These are phyloP conservation scores for Penicillium silybi DNA, from an alignment of 495 filamentous ascomycete genomes.

Conservation along the genomic window DNA sequence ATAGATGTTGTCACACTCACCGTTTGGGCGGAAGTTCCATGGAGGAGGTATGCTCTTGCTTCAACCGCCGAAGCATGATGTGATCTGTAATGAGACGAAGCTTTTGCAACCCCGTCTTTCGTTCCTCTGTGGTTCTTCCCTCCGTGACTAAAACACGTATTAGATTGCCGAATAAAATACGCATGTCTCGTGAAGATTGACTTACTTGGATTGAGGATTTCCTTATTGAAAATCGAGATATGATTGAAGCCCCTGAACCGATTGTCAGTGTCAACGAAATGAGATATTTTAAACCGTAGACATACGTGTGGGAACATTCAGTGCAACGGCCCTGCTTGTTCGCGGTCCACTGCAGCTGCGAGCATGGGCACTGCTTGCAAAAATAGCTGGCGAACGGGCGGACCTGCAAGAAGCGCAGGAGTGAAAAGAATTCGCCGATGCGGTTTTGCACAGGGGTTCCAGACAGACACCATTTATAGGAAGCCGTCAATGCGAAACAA, in stretches of 20 bases:
- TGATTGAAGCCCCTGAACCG: slow-evolving; percentile 70
- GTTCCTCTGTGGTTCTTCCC: slow-evolving; percentile 40
- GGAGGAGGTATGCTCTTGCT: slow-evolving; percentile 82
- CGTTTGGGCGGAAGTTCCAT: slow-evolving; percentile 97
- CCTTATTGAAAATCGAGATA: slow-evolving; percentile 93
- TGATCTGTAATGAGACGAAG: slow-evolving; percentile 80
- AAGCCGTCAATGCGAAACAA: slow-evolving; percentile 81
- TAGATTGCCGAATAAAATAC: background rate
- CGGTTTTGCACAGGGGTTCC: slow-evolving; percentile 95
- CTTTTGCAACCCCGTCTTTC: slow-evolving; percentile 69
- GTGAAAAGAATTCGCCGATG: slow-evolving; percentile 95
- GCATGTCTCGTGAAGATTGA: background rate
- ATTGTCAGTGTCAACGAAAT: slow-evolving; percentile 7
- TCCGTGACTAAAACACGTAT: slow-evolving; percentile 40
- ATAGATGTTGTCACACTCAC: slow-evolving; percentile 14
- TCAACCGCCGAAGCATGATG: slow-evolving; percentile 92
- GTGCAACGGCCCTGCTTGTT: slow-evolving; percentile 63
- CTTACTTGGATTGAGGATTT: slow-evolving; percentile 78
- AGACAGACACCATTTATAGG: slow-evolving; percentile 90
- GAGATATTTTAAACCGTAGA: background rate
- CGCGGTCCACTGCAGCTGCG: slow-evolving; percentile 78
- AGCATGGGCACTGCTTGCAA: slow-evolving; percentile 79
- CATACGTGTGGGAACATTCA: slow-evolving; percentile 55
- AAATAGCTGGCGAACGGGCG: slow-evolving; percentile 88
- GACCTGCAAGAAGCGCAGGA: slow-evolving; percentile 85